Evolutionary conservation across 306 rosid genomes (phyloP).

Genomic region (Prosopis cineraria): DNA sequence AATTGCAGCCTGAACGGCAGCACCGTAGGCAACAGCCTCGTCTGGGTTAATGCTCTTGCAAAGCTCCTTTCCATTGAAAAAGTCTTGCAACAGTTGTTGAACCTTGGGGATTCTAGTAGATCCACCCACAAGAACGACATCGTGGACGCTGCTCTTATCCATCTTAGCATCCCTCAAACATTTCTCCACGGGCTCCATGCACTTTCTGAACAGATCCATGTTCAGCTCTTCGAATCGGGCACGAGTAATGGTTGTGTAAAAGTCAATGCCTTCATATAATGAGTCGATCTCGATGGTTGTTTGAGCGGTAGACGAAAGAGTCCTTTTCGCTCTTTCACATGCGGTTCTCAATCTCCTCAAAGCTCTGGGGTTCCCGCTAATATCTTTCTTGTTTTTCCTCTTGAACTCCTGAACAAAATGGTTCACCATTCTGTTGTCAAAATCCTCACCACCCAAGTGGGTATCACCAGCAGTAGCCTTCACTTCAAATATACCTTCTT

Average conservation of each 20-base stretch:
- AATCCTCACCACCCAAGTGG: constrained; percentile 67
- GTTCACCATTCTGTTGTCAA: constrained; percentile 60
- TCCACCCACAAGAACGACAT: constrained; percentile 64
- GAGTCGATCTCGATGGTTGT: constrained; percentile 63
- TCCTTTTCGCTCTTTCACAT: constrained; percentile 63
- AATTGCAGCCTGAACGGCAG: constrained; percentile 66
- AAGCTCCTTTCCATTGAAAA: constrained; percentile 58
- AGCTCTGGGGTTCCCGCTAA: constrained; percentile 54
- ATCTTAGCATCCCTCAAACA: constrained; percentile 62
- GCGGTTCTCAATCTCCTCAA: constrained; percentile 61
- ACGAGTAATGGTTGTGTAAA: constrained; percentile 51
- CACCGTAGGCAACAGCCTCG: constrained; percentile 66
- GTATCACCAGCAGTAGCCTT: constrained; percentile 64
- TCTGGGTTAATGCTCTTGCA: constrained; percentile 64
- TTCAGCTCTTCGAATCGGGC: constrained; percentile 60
- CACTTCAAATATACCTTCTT: constrained; percentile 59
- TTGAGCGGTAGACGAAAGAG: constrained; percentile 53
- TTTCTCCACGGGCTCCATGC: constrained; percentile 57
- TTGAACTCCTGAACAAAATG: constrained; percentile 64
- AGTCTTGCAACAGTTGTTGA: constrained; percentile 57
- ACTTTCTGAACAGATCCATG: constrained; percentile 61
- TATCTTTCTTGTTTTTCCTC: constrained; percentile 55
- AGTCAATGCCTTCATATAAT: constrained; percentile 53
- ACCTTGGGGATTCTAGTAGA: constrained; percentile 62
- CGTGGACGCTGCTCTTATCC: constrained; percentile 55